These are phyloP conservation scores for Fusarium musae DNA, from an alignment of 2,329 filamentous ascomycete genomes.

Conservation along the genomic window DNA sequence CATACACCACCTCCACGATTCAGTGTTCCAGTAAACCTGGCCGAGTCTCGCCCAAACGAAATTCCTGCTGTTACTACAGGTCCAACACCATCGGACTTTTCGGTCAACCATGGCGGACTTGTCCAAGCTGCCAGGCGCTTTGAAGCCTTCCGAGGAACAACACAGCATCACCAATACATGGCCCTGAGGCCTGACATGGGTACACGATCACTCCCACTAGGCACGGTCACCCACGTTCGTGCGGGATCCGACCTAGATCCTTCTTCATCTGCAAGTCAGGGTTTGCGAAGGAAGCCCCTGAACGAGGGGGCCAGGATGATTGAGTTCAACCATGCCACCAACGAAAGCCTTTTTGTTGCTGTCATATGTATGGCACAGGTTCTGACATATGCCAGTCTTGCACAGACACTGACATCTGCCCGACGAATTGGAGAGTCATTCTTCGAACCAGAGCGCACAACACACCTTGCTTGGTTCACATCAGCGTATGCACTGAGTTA, in stretches of 20 bases:
- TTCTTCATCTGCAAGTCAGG: constrained; percentile 5
- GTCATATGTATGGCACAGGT: constrained; percentile 43
- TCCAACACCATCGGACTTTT: constrained; percentile 9
- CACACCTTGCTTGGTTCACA: constrained; percentile 42
- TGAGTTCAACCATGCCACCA: constrained; percentile 43
- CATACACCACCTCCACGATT: constrained; percentile 30
- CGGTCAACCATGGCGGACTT: constrained; percentile 39
- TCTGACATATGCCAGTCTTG: constrained; percentile 39
- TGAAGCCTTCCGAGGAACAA: constrained; percentile 38
- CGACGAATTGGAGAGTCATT: constrained; percentile 38
- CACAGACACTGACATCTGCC: constrained; percentile 40
- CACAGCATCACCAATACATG: constrained; percentile 38
- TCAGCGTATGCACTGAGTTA: constrained; percentile 39
- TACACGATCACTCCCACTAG: constrained; percentile 26
- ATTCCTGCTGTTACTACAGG: neutral
- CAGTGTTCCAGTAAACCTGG: constrained; percentile 14
- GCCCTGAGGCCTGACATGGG: constrained; percentile 34
- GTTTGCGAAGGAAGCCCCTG: constrained; percentile 40
- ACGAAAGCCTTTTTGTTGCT: constrained; percentile 39
- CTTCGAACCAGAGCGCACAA: constrained; percentile 29
- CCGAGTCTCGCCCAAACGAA: constrained; percentile 10
- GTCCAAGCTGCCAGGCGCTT: constrained; percentile 39
- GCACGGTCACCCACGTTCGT: constrained; percentile 37
- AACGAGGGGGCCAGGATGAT: constrained; percentile 38
- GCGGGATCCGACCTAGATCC: constrained; percentile 33